A percentile compares a stretch with the other conserved stretches of the same genome.
Evolutionary conservation across 2,329 filamentous ascomycete species (phyloP).

Genomic region (Epichloe bromicola): DNA sequence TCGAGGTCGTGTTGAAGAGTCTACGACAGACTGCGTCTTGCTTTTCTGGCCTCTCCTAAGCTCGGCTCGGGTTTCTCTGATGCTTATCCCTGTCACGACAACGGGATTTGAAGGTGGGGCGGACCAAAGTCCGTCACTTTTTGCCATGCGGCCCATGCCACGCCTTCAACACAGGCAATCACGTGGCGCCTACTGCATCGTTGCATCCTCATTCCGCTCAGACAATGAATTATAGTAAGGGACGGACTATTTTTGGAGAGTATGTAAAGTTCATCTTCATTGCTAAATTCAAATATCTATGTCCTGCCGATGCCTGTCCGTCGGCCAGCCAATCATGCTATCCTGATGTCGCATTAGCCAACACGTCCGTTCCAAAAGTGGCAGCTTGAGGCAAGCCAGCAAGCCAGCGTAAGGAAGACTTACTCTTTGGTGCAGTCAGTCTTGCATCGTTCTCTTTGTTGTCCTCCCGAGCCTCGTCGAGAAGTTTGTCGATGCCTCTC

Average conservation of each 20-base stretch:
- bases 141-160: too few species aligned
- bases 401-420: constrained; percentile 6
- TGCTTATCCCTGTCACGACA: constrained; percentile 3
- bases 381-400: background rate
- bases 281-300: background rate
- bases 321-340: background rate
- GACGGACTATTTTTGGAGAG: too few species aligned
- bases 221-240: too few species aligned
- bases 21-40: background rate
- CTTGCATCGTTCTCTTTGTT: constrained; percentile 72
- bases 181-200: background rate
- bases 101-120: constrained; percentile 3
- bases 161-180: background rate
- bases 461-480: constrained; percentile 81
- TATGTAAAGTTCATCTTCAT: too few species aligned
- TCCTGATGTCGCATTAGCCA: background rate
- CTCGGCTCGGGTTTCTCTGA: background rate
- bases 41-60: constrained; percentile 1
- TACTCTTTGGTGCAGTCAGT: constrained; percentile 30
- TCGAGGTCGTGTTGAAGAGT: background rate
- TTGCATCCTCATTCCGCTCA: too few species aligned
- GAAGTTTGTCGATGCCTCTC: constrained; percentile 81
- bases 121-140: background rate
- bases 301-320: too few species aligned
- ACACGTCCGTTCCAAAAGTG: background rate